Evolutionary conservation across 495 filamentous ascomycete genomes (phyloP), one percentile per base, ranked within the genome.

Genomic region (Copromyces sp.): DNA sequence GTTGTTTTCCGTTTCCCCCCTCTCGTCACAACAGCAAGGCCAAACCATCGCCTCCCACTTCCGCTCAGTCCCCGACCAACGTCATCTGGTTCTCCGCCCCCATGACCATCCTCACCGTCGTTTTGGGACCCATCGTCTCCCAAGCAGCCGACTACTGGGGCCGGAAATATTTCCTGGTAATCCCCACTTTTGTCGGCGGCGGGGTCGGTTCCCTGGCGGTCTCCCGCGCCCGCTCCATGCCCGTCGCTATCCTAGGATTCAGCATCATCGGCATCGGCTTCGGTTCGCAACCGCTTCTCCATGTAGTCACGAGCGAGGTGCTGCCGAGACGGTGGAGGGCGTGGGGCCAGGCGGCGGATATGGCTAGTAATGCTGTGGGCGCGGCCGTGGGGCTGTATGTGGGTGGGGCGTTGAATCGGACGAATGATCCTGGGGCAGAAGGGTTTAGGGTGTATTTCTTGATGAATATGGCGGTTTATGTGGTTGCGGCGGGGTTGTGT

Each of bases 141-240:
- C 82, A 83, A 65, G 81, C 81, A 0, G 76, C 79, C 45, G 82
- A 83, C 65, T 81, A 80, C 70, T 83, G 82, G 82, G 78, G 80
- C 4, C 77, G 82, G 5, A 78, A 77, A 73, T 81, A 73, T 73
- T 78, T 82, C 44, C 74, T 83, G 35, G 77, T 83, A 32, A 69
- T 78, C 65, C 73, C 78, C 9, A 81, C 76, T 40, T 47, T 78
- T 11, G 68, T 75, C 32, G 81, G 81, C 42, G 76, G n/a, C n/a
- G n/a, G n/a, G n/a, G n/a, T n/a, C n/a, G n/a, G n/a, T n/a, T n/a
- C n/a, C n/a, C n/a, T n/a, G n/a, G n/a, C n/a, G n/a, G n/a, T n/a
- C n/a, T 73, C 80, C 9, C 75, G 79, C 3, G 80, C 82, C 24
- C 74, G 41, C 1, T 73, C 73, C 9, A 81, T 82, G 71, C 73